Evolutionary conservation across 177 flowering plant genomes (phyloP), one percentile per base, ranked within the genome.

Genomic region (Vitis hybrid): DNA sequence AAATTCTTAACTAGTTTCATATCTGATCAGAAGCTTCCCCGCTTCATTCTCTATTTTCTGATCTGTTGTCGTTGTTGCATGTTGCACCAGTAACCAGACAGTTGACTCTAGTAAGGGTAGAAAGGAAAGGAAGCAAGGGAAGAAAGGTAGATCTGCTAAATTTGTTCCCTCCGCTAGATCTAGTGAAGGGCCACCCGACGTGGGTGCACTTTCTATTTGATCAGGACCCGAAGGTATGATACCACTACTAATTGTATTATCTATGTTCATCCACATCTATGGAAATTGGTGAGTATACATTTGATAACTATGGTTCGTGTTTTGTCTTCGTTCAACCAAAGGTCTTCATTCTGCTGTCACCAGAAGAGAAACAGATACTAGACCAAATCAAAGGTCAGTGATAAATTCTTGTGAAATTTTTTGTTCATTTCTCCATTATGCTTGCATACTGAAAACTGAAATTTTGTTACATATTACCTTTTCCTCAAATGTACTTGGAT

Each of bases 171-270:
- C 79, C 18, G 48, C 29, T 65, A 70, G 60, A 67, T 74, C 75
- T 56, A 79, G 78, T 74, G 81, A 75, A 68, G 76, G 75, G 45
- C 82, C 72, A 7, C 87, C 81, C n/a, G 90, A 90, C 69, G 56
- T 90, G 87, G 94, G 94, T 60, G 90, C 90, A 5, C 88, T 89
- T 67, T 85, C 87, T 75, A 89, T 89, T 67, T 88, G 75, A 85
- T 31, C 45, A 26, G 29, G 51, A 49, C 59, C 2, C 9, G 0
- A 51, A 58, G 69, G 64, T 65, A 31, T 49, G 3, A 14, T 48
- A 50, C 3, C 26, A 6, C 29, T 26, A 7, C 10, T 39, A 39
- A 39, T 39, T 8, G 8, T 8, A 39, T 39, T 26, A 8, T 39
- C 48, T 39, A 5, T 39, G 48, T 8, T 39, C 48, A 39, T 39